These are phyloP conservation scores for Penicillium brasilianum DNA, from an alignment of 2,329 filamentous ascomycete species.

Conservation along the genomic window DNA sequence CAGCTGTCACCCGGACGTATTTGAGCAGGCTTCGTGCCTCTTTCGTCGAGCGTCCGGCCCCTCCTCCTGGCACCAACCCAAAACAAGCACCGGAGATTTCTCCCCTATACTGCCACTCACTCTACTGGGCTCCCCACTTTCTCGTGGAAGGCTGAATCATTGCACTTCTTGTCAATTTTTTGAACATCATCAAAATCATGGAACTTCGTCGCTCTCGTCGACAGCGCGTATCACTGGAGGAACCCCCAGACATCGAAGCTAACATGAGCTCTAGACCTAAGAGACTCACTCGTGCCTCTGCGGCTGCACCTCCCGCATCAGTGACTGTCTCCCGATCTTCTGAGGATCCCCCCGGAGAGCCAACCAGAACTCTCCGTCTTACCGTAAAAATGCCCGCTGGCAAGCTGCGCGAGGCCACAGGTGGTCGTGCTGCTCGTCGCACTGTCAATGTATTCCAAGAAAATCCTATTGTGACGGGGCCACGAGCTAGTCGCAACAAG, in stretches of 20 bases:
- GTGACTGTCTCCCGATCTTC: slow-evolving; percentile 46
- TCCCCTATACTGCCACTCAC: slow-evolving; percentile 26
- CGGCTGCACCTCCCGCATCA: slow-evolving; percentile 34
- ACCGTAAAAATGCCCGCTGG: slow-evolving; percentile 57
- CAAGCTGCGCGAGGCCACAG: slow-evolving; percentile 56
- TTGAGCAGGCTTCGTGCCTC: slow-evolving; percentile 12
- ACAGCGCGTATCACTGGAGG: slow-evolving; percentile 38
- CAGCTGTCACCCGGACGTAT: slow-evolving; percentile 20
- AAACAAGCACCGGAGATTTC: slow-evolving; percentile 6
- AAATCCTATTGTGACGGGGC: slow-evolving; percentile 52
- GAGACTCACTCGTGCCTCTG: slow-evolving; percentile 40
- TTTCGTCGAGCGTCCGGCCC: slow-evolving; percentile 13
- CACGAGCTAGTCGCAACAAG: slow-evolving; percentile 52
- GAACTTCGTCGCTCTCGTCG: slow-evolving; percentile 47
- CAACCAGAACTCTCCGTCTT: slow-evolving; percentile 50
- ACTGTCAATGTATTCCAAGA: slow-evolving; percentile 53
- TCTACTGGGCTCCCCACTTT: slow-evolving; percentile 16
- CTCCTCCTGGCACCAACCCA: slow-evolving; percentile 1
- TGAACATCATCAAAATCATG: slow-evolving; percentile 35
- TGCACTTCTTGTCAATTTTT: slow-evolving; percentile 2
- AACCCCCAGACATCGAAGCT: slow-evolving; percentile 38
- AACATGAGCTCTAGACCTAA: slow-evolving; percentile 45
- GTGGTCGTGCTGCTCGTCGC: slow-evolving; percentile 37
- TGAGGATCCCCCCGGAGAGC: slow-evolving; percentile 42
- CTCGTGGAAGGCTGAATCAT: slow-evolving; percentile 10